Base-by-base conservation (phyloP, 805 yeast species). In the Jamesozyma rosinii region DNA sequence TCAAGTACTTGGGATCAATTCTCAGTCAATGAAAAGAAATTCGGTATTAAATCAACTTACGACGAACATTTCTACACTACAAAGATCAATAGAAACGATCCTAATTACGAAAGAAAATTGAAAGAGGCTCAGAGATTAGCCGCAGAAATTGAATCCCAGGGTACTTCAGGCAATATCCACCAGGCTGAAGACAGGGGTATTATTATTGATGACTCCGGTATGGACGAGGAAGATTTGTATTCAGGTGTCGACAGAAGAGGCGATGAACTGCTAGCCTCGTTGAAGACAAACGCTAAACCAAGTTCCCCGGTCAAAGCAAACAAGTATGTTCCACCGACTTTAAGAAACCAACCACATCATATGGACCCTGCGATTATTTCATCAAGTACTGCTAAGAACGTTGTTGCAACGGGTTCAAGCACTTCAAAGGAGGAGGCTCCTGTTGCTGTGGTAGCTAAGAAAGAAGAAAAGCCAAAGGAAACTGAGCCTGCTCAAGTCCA, bases 221-320 rank as follows among this genome's bases (percentile, higher is more conserved):
- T 85, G 52, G 97, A 92, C 63, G 98, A 92, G 66, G 98, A 92
- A 63, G 96, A 89, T 63, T 84, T 84, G 64, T 92, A 89, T 59
- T 87, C 96, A 4, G 97, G 97, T 40, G 98, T 88, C 37, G 79
- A 74, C 45, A 76, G 92, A 55, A 57, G 65, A 47, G 65, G 64
- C 22, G 65, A 63, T 38, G 65, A 60, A 38, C 45, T 61, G 24
- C 49, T 61, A 18, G 66, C 66, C 4, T 51, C 60, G 11, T 51
- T 61, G 43, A 60, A 61, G 40, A 44, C 51, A 10, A 60, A 55
- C 32, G 50, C 65, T 11, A 59, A 57, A 38, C 59, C 55, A 27
- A 42, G 46, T 3, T 42, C 44, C n/a, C 38, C 45, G 4, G 42
- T 41, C 3, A 65, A 67, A 51, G 55, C 66, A 15, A 61, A 57